A percentile compares a stretch with the other conserved stretches of the same genome.
Conservation (phyloP, 768 basidiomycete genomes). For the Trametes gibbosa region DNA sequence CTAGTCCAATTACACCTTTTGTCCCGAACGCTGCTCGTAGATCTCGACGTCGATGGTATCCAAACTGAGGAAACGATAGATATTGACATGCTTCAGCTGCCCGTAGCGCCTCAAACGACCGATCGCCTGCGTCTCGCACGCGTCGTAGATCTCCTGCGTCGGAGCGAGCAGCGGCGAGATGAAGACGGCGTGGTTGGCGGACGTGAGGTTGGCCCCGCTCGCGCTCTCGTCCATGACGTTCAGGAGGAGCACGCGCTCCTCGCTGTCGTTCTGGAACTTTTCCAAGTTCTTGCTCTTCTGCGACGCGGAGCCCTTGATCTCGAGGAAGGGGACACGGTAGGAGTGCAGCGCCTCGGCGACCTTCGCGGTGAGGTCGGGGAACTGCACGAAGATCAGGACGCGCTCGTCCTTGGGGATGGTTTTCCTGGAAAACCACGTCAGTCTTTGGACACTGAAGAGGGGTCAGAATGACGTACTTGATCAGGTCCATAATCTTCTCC, state of each 20-base stretch:
- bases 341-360: conserved; percentile 77
- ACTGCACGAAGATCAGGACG: conserved; percentile 93
- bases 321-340: conserved; percentile 71
- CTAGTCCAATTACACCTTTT: conserved; percentile 8
- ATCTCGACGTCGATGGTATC: conserved; percentile 91
- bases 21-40: conserved; percentile 48
- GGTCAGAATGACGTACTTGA: conserved; percentile 52
- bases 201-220: conserved; percentile 90
- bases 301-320: conserved; percentile 76
- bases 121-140: conserved; percentile 80
- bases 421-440: conserved; percentile 42
- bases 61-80: conserved; percentile 81
- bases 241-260: conserved; percentile 78
- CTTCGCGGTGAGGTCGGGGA: conserved; percentile 89
- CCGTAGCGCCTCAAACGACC: conserved; percentile 83
- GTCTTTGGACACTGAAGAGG: background rate
- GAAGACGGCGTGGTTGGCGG: conserved; percentile 94
- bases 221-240: conserved; percentile 95
- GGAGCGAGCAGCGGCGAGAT: conserved; percentile 85
- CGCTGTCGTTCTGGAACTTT: conserved; percentile 78
- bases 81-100: conserved; percentile 73
- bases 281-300: conserved; percentile 81
- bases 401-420: conserved; percentile 73
- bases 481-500: conserved; percentile 70
- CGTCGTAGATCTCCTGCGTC: conserved; percentile 80